Evolutionary conservation across 2,329 filamentous ascomycete species (phyloP).

Genomic region (Colletotrichum sp.): DNA sequence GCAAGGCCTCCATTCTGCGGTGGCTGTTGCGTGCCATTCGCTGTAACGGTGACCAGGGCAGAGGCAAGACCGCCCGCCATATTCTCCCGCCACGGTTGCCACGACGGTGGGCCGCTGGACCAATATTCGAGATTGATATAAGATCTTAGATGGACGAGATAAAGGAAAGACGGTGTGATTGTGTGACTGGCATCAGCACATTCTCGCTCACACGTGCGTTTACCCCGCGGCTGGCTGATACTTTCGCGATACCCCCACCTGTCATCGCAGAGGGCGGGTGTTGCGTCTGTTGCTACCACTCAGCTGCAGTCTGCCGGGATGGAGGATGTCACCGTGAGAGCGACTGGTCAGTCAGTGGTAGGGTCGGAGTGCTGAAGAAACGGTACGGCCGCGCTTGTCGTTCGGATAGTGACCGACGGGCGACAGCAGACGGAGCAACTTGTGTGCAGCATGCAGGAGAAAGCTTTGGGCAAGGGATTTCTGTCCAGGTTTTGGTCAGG

Average conservation of each 20-base stretch:
- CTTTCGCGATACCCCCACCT: neutral
- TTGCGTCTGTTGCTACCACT: neutral
- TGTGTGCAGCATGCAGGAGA: neutral
- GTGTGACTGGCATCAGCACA: neutral
- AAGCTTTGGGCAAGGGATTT: neutral
- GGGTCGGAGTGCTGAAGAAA: neutral
- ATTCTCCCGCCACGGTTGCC: neutral
- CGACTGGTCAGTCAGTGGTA: neutral
- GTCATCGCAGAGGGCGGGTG: neutral
- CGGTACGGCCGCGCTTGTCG: neutral
- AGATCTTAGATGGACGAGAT: neutral
- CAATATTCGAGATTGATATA: neutral
- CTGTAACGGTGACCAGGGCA: constrained; percentile 5
- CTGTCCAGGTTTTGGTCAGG: neutral
- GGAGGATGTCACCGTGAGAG: neutral
- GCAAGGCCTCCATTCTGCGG: neutral
- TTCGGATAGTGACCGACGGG: neutral
- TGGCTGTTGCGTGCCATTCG: neutral
- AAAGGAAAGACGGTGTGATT: neutral
- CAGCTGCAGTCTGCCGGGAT: neutral
- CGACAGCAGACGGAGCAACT: neutral
- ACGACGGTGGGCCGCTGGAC: neutral
- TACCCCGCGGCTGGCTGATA: constrained; percentile 5
- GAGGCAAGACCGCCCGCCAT: neutral
- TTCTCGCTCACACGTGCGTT: neutral